Conservation (phyloP, 495 filamentous ascomycete genomes). For the Hypoxylon perforatum region DNA sequence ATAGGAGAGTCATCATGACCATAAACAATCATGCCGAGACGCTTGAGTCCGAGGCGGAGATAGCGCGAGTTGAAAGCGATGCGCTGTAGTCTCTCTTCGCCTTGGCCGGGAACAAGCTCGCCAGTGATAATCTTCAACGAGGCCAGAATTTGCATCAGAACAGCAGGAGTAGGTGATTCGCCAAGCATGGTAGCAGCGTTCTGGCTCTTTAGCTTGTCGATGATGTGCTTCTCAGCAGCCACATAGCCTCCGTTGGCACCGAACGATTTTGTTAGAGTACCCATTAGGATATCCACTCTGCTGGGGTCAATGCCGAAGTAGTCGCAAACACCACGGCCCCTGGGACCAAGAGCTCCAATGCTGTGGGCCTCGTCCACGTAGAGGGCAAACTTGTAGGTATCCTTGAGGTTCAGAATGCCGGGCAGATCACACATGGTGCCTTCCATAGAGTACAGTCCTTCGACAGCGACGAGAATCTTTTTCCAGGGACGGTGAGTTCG, state of each 20-base stretch:
- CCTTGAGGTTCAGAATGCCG: conserved; percentile 83
- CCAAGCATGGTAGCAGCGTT: conserved; percentile 90
- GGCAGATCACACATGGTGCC: conserved; percentile 98
- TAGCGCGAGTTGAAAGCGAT: conserved; percentile 99
- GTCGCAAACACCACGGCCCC: conserved; percentile 92
- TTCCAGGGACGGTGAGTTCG: conserved; percentile 98
- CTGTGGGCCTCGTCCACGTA: conserved; percentile 98
- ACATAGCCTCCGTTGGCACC: conserved; percentile 98
- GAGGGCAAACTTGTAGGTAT: conserved; percentile 94
- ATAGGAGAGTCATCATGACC: conserved; percentile 98
- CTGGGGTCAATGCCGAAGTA: conserved; percentile 91
- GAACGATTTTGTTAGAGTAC: conserved; percentile 97
- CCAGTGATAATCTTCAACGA: conserved; percentile 88
- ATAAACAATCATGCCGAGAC: conserved; percentile 95
- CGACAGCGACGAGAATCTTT: conserved; percentile 96
- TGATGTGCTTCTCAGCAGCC: conserved; percentile 88
- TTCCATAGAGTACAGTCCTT: conserved; percentile 99
- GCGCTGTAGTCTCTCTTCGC: conserved; percentile 93
- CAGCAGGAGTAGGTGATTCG: conserved; percentile 86
- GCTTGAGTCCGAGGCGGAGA: conserved; percentile 94
- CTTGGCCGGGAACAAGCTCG: conserved; percentile 88
- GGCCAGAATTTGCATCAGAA: conserved; percentile 87
- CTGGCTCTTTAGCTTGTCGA: conserved; percentile 85
- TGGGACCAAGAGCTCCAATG: conserved; percentile 89
- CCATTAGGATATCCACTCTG: conserved; percentile 97